Base-by-base conservation (phyloP, 2,329 filamentous ascomycete genomes). In the Trichoderma guizhouense region DNA sequence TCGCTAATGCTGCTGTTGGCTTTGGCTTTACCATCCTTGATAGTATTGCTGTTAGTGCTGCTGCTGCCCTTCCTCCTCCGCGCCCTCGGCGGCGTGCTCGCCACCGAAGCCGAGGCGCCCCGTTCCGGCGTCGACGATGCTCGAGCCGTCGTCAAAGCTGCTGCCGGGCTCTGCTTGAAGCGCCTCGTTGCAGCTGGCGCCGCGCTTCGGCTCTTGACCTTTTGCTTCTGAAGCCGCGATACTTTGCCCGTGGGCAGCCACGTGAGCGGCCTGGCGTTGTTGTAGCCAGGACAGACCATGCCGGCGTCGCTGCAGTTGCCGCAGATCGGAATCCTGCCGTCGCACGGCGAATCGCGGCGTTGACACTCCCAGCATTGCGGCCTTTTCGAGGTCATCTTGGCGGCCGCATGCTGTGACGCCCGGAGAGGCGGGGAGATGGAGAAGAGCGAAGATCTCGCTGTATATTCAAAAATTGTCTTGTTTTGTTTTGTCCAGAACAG, bases 291-390 rank as follows among this genome's bases (percentile, higher is more conserved):
- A 64, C 82, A 84, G 4, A 79, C 76, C 9, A 81, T 79, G 7
- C 79, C 79, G 5, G 75, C 74, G 1, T 62, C 72, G 26, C 76
- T 75, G 69, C 83, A 84, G 71, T 80, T 80, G 39, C 78, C 80
- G 74, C 83, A 84, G 36, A 76, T 74, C 3, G 82, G 82, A 8
- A 72, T 77, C 18, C 74, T 75, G 18, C 78, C 79, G 72, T 84
- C 82, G 73, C 82, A 84, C n/a, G 82, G 82, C 8, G 83, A 74
- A 8, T 78, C 74, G 2, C 82, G 81, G n/a, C 82, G 79, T 26
- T 77, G 80, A 71, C 82, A 84, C 72, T 83, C 82, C 83, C 82
- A 84, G 73, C 82, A 84, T 67, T 82, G 80, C 39, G 57, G 66
- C 57, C 57, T 61, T 61, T 69, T 69, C 36, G 66, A 69, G 28